phyloP scores from a whole-genome alignment of 1,139 yeast species.

The Blastobotrys arbuscula region DNA sequence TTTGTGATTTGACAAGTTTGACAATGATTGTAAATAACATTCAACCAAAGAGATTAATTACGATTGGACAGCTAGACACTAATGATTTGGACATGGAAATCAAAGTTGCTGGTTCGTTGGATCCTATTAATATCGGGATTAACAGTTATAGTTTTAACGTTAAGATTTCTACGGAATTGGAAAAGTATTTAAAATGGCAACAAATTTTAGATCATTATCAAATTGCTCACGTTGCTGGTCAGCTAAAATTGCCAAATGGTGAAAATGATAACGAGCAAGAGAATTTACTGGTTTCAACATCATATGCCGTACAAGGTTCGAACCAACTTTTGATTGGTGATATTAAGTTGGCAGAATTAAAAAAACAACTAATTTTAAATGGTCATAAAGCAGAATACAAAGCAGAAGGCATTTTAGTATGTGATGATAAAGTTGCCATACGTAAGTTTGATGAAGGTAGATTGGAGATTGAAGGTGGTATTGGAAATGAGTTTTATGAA shows the following conservation, averaged over 20 bases:
- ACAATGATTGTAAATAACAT: conserved; percentile 72
- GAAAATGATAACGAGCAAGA: conserved; percentile 5
- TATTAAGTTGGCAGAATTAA: conserved; percentile 74
- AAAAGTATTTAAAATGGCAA: conserved; percentile 74
- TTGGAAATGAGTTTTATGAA: conserved; percentile 69
- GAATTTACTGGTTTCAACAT: conserved; percentile 24
- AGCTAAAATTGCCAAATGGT: conserved; percentile 39
- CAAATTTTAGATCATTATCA: conserved; percentile 71
- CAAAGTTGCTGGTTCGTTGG: conserved; percentile 29
- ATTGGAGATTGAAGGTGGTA: conserved; percentile 75
- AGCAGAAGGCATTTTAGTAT: conserved; percentile 88
- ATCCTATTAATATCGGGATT: conserved; percentile 49
- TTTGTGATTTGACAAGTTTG: conserved; percentile 79
- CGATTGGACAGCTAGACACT: conserved; percentile 31
- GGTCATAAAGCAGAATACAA: conserved; percentile 80
- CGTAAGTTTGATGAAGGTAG: conserved; percentile 78
- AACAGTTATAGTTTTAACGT: conserved; percentile 66
- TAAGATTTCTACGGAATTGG: conserved; percentile 60
- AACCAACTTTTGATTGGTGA: conserved; percentile 76
- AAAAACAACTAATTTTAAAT: conserved; percentile 50
- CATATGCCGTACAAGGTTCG: conserved; percentile 28
- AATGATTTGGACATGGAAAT: conserved; percentile 15
- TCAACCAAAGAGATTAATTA: conserved; percentile 69
- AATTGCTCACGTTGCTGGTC: conserved; percentile 79
- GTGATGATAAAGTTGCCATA: conserved; percentile 71